Base-by-base conservation (phyloP, 805 yeast species). In the Pichia nakasei region DNA sequence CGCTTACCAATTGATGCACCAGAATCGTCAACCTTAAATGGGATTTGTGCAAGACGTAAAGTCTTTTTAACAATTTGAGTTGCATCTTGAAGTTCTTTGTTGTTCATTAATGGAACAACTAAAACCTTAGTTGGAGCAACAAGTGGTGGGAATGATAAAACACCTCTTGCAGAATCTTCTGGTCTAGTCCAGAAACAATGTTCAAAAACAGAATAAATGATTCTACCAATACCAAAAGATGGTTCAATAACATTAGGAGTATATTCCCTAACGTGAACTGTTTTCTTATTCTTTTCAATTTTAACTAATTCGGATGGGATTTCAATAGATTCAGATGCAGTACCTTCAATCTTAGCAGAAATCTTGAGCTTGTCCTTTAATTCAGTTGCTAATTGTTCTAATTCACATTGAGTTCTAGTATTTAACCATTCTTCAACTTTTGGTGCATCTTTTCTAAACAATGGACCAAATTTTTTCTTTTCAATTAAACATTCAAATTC, bases 161-260 rank as follows among this genome's bases (percentile, higher is more conserved):
- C 73, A 58, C 91, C 81, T 68, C 96, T 89, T 46, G 85, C 82
- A 50, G 81, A 76, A 53, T 85, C 87, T 62, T 85, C 96, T 18
- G 95, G 87, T 69, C 99, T 82, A 44, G 83, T 68, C 96, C 96
- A 93, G 84, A 82, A 93, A 41, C 78, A 75, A 68, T 93, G 99
- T 72, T 93, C 99, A 59, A 89, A 85, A 54, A 91, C 67, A 34
- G 95, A 77, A 70, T 93, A 93, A 52, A 93, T 72, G 64, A 94
- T 87, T 72, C 99, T 89, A 48, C 98, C 98, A 62, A 93, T 83
- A 77, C 99, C 99, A 60, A 93, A 93, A 7, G 99, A 93, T 50
- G 99, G 99, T 71, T 93, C 99, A 58, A 93, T 93, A 49, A 93
- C 99, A 63, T 85, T 88, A 50, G 99, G 99, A 53, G 86, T 85